Evolutionary conservation across 1,284 basidiomycete genomes (phyloP), one percentile per base, ranked within the genome.

Genomic region (Moesziomyces sp.): DNA sequence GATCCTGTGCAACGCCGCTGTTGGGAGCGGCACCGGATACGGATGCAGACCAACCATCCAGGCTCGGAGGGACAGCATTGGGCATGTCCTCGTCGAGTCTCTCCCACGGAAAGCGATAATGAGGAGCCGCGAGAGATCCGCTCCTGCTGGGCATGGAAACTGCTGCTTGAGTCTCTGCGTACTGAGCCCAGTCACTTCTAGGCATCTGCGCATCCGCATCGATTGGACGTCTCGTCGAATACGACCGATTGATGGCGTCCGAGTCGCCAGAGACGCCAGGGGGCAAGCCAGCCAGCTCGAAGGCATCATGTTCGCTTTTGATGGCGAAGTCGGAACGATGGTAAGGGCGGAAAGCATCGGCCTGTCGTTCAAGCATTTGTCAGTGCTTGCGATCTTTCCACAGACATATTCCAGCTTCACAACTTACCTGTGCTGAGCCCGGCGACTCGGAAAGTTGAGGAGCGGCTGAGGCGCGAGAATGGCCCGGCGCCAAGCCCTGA

Each of bases 71-170:
- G 38, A 52, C 52, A 16, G 16, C 43, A 24, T 56, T 44, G 3
- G 44, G 19, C 19, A 33, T 23, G 6, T 45, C 56, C 5, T 14
- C 60, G 2, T 45, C 48, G 16, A 52, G 66, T 21, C 48, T 51
- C 21, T 61, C 54, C 66, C 66, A 69, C 11, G 47, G 56, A 11
- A 59, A 46, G 2, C 40, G 58, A 28, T 46, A 45, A 9, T 18
- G 33, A 2, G 46, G 9, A 21, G 38, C 26, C 5, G 38, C 28
- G 28, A 38, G 50, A 16, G 43, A 23, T n/a, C 8, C 14, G 19
- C 35, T 35, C 33, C 46, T 40, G 10, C 16, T 23, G 9, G 46
- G 16, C 19, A 19, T 33, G 30, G 11, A 24, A 24, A 10, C 23
- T 18, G 21, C 35, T 43, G 33, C 42, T 9, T 69, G 51, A 9